Base-by-base conservation (phyloP, 139 green algal species). In the Picochlorum sp. region DNA sequence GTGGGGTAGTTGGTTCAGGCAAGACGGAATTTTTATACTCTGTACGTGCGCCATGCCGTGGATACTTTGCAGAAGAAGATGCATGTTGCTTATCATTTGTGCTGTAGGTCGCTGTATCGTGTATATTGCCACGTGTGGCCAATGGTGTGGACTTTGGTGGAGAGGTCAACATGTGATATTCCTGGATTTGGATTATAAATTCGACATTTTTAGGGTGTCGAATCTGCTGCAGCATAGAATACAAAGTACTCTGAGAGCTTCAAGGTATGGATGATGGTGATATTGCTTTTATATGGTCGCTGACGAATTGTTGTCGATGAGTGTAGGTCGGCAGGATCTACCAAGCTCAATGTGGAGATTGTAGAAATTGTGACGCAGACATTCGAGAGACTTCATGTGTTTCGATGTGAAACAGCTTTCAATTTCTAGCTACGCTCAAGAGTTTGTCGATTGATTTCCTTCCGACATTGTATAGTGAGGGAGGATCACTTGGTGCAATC, bases 151-250 rank as follows among this genome's bases (percentile, higher is more conserved):
- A 18, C 13, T 63, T 56, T 20, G 67, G 67, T 52, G 71, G 1
- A 51, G 49, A 16, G 59, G n/a, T 8, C 52, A 60, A 9, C 38
- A 75, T 16, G 51, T 78, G 4, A 20, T 75, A 3, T 62, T 65
- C 10, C 54, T 74, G 9, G 73, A 80, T 20, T 44, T 80, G 6
- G 73, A 80, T 50, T 52, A 47, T 16, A 80, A 77, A 45, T 67
- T 77, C 49, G 73, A 80, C 10, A 38, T 66, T 18, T 14, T 77
- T 13, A 18, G 68, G 10, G 18, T 80, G 41, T 66, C 49, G 59
- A 31, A 68, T 37, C 37, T 73, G 11, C 26, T 73, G 23, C 52
- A 62, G 13, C 47, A 54, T 13, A 20, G 47, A 54, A 21, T 54
- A 54, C 10, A 21, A 23, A 54, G 47, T 54, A 54, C 15, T 54